phyloP scores from a whole-genome alignment of 2,329 filamentous ascomycete genomes.

The Colletotrichum sp. region DNA sequence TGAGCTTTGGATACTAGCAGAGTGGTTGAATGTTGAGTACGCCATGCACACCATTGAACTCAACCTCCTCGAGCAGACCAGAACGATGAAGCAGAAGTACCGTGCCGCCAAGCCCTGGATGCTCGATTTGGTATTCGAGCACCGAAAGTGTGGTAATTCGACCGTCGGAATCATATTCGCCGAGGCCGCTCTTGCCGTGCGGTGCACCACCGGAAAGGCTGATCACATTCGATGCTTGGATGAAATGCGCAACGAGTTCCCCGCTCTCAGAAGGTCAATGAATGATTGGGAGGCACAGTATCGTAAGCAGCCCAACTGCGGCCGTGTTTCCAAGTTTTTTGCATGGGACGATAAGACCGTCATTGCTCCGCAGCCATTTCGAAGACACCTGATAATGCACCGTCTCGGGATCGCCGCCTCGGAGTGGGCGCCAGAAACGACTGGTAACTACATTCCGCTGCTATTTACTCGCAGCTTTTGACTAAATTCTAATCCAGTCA shows the following conservation, averaged over 20 bases:
- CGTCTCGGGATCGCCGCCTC: too few species aligned
- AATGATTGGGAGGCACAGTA: not conserved
- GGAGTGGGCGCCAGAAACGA: too few species aligned
- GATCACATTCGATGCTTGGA: not conserved
- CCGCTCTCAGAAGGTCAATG: not conserved
- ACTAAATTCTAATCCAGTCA: too few species aligned
- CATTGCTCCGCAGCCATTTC: too few species aligned
- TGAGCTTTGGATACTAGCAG: not conserved
- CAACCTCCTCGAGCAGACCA: not conserved
- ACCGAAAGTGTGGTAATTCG: not conserved
- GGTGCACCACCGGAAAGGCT: not conserved
- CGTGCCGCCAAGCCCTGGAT: not conserved
- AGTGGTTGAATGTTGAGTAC: not conserved
- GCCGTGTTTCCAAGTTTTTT: too few species aligned
- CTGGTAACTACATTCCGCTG: too few species aligned
- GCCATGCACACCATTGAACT: not conserved
- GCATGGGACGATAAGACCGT: too few species aligned
- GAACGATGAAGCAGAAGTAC: not conserved
- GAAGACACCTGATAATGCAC: too few species aligned
- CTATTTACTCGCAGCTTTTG: too few species aligned
- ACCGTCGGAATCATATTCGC: not conserved
- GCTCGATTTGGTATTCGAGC: fast-evolving
- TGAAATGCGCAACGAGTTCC: not conserved
- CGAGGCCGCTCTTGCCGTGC: not conserved
- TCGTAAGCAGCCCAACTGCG: too few species aligned